These are phyloP conservation scores for Albifimbria verrucaria DNA, from an alignment of 2,329 filamentous ascomycete species.

Conservation along the genomic window DNA sequence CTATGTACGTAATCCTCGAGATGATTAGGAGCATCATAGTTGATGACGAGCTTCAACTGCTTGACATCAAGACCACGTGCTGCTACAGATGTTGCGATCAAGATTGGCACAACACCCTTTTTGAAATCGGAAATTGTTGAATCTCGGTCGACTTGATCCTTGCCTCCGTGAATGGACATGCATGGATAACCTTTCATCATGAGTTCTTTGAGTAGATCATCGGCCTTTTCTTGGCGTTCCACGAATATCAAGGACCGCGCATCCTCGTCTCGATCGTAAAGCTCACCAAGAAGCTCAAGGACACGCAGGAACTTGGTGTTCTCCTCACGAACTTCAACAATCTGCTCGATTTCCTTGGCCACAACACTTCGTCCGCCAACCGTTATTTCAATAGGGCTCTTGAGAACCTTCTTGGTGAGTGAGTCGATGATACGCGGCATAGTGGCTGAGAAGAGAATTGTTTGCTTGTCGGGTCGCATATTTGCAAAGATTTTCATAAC, in stretches of 20 bases:
- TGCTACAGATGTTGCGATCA: slow-evolving; percentile 93
- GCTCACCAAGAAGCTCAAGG: slow-evolving; percentile 80
- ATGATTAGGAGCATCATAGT: slow-evolving; percentile 92
- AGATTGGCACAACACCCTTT: slow-evolving; percentile 79
- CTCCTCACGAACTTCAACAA: slow-evolving; percentile 84
- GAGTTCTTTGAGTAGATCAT: slow-evolving; percentile 72
- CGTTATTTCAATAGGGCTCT: slow-evolving; percentile 83
- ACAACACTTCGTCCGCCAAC: slow-evolving; percentile 86
- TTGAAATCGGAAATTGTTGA: slow-evolving; percentile 94
- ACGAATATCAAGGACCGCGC: slow-evolving; percentile 88
- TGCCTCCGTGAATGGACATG: slow-evolving; percentile 91
- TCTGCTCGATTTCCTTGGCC: slow-evolving; percentile 89
- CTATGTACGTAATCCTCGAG: slow-evolving; percentile 96
- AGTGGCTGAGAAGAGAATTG: slow-evolving; percentile 92
- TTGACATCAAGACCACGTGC: slow-evolving; percentile 95
- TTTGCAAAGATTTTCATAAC: slow-evolving; percentile 95
- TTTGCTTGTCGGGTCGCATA: slow-evolving; percentile 88
- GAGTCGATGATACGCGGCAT: slow-evolving; percentile 93
- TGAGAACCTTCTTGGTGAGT: slow-evolving; percentile 82
- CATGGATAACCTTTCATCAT: slow-evolving; percentile 84
- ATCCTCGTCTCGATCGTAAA: slow-evolving; percentile 86
- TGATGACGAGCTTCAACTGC: slow-evolving; percentile 91
- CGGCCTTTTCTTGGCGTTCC: slow-evolving; percentile 86
- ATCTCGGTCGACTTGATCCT: slow-evolving; percentile 90
- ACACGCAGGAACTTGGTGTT: slow-evolving; percentile 79